Evolutionary conservation across 257 asterid genomes (phyloP), one percentile per base, ranked within the genome.

Genomic region (Sherardia arvensis): DNA sequence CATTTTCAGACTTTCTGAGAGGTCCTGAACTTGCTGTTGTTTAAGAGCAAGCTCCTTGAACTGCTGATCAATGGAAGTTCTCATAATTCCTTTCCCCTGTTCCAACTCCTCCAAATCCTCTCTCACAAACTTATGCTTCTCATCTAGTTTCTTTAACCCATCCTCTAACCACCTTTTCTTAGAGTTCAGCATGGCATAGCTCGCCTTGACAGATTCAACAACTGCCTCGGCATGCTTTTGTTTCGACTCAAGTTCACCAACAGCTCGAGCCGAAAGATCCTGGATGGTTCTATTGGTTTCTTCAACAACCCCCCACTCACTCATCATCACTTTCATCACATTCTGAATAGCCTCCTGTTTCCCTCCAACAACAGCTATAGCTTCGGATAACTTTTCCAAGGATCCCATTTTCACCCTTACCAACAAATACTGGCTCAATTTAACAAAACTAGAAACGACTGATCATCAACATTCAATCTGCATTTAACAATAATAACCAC

Each of bases 21-120:
- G 75, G 64, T 48, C 67, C 79, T 62, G 59, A 49, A 63, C 33
- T 27, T 38, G 17, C 59, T 62, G 54, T 40, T 69, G 64, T 40
- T 38, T 62, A 22, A 56, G 53, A 36, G 18, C 58, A 60, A 69
- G 21, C 7, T 28, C 43, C 53, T 30, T 61, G 12, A 69, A 23
- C 64, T 59, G 49, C 22, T 69, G 58, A 65, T 62, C 74, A 43
- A 62, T 49, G 9, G 6, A 26, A 38, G 23, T 21, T n/a, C 14
- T 40, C 56, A 62, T 10, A 30, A 22, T 30, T 51, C 62, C 28
- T 21, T 51, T 6, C 58, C 28, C 74, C 10, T 26, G 32, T 56
- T 62, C 48, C 25, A 63, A n/a, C 40, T 62, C 64, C 58, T 58
- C 43, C 63, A 65, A 43, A 2, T 36, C 12, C 12, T 69, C 57